Percentiles rank a stretch among this genome's conserved stretches.
These are phyloP conservation scores for Triticum aestivum DNA, from an alignment of 176 grass and related monocot genomes.

Conservation along the genomic window IWGSC_CS_RefSeq_v2.1 NC_057801.1:841565508-841566007, in stretches of 20 bases:
- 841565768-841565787: not conserved
- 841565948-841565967: not conserved
- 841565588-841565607: not conserved
- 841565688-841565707: not conserved
- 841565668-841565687: not conserved
- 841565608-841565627: not conserved
- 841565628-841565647: not conserved
- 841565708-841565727: not conserved
- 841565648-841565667: not conserved
- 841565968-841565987: not conserved
- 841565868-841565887: constrained; percentile 29
- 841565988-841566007: not conserved
- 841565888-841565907: not conserved
- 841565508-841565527: not conserved
- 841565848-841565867: not conserved
- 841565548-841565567: not conserved
- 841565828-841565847: constrained; percentile 5
- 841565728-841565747: constrained; percentile 21
- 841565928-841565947: not conserved
- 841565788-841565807: not conserved
- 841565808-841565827: not conserved
- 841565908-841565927: constrained; percentile 2
- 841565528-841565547: not conserved
- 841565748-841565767: not conserved
- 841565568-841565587: not conserved